Evolutionary conservation across 2,329 filamentous ascomycete species (phyloP).

Genomic region (Sporothrix humicola): DNA sequence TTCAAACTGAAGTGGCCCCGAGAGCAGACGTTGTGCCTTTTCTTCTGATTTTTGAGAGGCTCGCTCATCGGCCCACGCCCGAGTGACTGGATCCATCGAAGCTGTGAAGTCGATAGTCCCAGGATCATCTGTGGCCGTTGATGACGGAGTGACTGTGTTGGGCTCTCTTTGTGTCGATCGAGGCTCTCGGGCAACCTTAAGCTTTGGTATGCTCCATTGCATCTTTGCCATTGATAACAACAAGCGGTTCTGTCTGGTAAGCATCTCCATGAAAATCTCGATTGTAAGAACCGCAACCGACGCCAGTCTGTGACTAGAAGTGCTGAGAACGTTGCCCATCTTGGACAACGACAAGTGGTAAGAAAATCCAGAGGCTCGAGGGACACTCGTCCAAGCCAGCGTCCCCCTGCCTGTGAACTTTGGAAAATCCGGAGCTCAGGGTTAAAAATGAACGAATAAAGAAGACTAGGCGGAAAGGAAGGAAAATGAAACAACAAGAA

Average conservation of each 20-base stretch:
- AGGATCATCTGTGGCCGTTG: not conserved
- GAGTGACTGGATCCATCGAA: not conserved
- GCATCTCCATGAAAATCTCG: not conserved
- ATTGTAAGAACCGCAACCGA: not conserved
- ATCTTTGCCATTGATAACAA: not conserved
- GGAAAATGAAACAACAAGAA: not conserved
- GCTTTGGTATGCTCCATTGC: too few relatives aligned
- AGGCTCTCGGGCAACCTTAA: too few relatives aligned
- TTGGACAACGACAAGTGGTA: not conserved
- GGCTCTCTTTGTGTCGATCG: too few relatives aligned
- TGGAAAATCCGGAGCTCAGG: too few relatives aligned
- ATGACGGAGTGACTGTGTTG: too few relatives aligned
- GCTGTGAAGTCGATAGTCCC: too few relatives aligned
- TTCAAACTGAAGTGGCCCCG: not conserved
- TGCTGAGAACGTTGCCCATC: not conserved
- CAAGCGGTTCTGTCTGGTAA: not conserved
- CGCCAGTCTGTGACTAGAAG: not conserved
- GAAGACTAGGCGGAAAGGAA: not conserved
- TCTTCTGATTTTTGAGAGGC: not conserved
- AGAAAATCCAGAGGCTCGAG: not conserved
- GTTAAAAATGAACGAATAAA: too few relatives aligned
- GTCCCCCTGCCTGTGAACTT: not conserved
- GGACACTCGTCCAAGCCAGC: not conserved
- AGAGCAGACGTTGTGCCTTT: not conserved
- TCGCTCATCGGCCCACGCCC: slow-evolving; percentile 10